Base-by-base conservation (phyloP, 345 rosid genomes). In the Brassica nigra region DNA sequence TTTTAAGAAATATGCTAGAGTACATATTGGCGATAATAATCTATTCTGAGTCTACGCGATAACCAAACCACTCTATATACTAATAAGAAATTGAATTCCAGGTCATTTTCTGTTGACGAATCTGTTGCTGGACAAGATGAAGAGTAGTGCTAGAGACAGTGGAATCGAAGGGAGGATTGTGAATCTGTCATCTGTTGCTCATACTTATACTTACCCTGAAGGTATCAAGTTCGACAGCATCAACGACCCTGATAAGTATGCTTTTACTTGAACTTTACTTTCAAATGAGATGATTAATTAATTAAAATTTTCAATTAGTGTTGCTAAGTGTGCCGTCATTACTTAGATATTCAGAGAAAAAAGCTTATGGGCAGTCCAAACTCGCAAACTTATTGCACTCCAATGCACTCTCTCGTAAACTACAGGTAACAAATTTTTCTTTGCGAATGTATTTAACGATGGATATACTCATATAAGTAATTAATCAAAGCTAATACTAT, bases 321-420 rank as follows among this genome's bases (percentile, higher is more conserved):
- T 23, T 23, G 27, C 27, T 23, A 23, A 23, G 27, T 23, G 27
- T 23, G 27, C 27, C 1, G 27, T 23, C 2, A 23, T 23, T 23
- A 23, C 27, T 23, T 59, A 95, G 98, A n/a, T 95, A 95, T 54
- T 84, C 88, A 62, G 96, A 93, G 74, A 93, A 88, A 83, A 89
- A 76, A 68, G 99, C 99, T 3, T 93, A 95, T 70, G 99, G 98
- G 16, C 98, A 95, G 68, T 95, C 99, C 62, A 95, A 95, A 75
- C 70, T 95, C 20, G 91, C 99, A 20, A 93, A 88, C 84, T 77
- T 95, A 67, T 86, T 95, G 15, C 99, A 93, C 36, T 86, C 92
- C 83, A 91, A 86, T 34, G 96, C 89, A 83, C 94, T 95, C 76
- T 86, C 96, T 66, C 98, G 91, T 78, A 89, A 84, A 67, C 77